A percentile compares a stretch with the other conserved stretches of the same genome.
phyloP scores from a whole-genome alignment of 768 basidiomycete species.

The Porphyrellus cyaneotinctus region DNA sequence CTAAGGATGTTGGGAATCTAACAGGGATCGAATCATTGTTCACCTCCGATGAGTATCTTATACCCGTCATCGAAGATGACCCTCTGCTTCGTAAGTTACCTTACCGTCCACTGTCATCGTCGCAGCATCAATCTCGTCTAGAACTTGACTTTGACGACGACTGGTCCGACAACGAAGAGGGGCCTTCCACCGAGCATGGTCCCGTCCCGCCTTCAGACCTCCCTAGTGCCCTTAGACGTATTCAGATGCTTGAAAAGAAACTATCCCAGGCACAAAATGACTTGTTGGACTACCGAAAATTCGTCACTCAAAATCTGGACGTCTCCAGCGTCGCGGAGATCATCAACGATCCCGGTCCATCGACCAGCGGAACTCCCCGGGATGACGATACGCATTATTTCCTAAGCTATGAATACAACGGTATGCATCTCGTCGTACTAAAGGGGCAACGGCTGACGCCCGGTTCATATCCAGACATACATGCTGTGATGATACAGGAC shows the following conservation, averaged over 20 bases:
- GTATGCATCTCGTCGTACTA: conserved; percentile 38
- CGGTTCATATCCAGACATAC: conserved; percentile 59
- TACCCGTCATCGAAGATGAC: conserved; percentile 81
- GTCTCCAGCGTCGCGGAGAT: conserved; percentile 42
- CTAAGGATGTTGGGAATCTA: conserved; percentile 43
- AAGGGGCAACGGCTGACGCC: background rate
- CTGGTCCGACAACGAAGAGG: conserved; percentile 53
- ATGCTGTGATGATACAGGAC: conserved; percentile 95
- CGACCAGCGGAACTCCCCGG: conserved; percentile 32
- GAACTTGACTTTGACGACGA: conserved; percentile 65
- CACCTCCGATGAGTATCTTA: conserved; percentile 72
- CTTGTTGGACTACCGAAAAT: conserved; percentile 54
- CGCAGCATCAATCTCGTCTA: conserved; percentile 21
- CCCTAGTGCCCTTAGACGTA: conserved; percentile 38
- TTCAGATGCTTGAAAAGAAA: conserved; percentile 58
- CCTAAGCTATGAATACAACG: conserved; percentile 83
- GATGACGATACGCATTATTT: conserved; percentile 97
- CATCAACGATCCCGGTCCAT: conserved; percentile 33
- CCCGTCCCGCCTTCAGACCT: conserved; percentile 29
- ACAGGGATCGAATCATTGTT: conserved; percentile 62
- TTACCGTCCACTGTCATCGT: background rate
- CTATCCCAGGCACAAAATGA: conserved; percentile 56
- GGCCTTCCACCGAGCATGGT: background rate
- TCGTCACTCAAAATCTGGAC: conserved; percentile 55
- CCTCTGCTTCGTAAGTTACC: conserved; percentile 74